Base-by-base conservation (phyloP, 2,329 filamentous ascomycete genomes). In the Arthrocladium fulminans region DNA sequence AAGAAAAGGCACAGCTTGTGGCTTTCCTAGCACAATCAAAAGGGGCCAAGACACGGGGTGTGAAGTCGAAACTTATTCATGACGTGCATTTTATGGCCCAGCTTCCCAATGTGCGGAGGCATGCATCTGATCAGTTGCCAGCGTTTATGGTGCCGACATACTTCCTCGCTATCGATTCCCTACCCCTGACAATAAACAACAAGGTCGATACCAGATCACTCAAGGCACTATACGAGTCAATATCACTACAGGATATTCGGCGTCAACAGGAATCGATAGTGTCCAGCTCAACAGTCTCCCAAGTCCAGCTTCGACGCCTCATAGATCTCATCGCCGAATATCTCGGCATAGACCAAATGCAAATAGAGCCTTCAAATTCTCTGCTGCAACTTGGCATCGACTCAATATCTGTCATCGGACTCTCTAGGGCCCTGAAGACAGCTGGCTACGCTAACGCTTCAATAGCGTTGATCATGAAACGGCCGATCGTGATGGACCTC, bases 131-230 rank as follows among this genome's bases (percentile, higher is more conserved):
- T 1, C 79, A 73, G 19, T 73, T 96, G 2, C 86, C 89, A 0
- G 77, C 75, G 0, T 96, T 96, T 63, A 96, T 96, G 89, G 78
- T 96, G 1, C 90, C 89, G 0, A 89, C 87, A 0, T 86, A 92
- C 59, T 80, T 94, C 50, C 70, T 95, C 20, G 77, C 76, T 2
- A 67, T 95, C 6, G 75, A 80, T 0, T 73, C 70, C 6, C 80
- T 96, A 47, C 89, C 89, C 0, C 71, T 96, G 0, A 94, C 87
- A 1, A 71, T 85, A 5, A 96, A 95, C 63, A 95, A 95, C 65
- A 96, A 96, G 62, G 83, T 84, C 0, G 88, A 96, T 58, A 73
- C 75, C 5, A 90, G 84, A 59, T 71, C 73, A 29, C 67, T 96
- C 2, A 82, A 77, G 49, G 65, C 67, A 0, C 65, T 94, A 1